Evolutionary conservation across 768 basidiomycete genomes (phyloP).

Genomic region (Termitomyces sp.): DNA sequence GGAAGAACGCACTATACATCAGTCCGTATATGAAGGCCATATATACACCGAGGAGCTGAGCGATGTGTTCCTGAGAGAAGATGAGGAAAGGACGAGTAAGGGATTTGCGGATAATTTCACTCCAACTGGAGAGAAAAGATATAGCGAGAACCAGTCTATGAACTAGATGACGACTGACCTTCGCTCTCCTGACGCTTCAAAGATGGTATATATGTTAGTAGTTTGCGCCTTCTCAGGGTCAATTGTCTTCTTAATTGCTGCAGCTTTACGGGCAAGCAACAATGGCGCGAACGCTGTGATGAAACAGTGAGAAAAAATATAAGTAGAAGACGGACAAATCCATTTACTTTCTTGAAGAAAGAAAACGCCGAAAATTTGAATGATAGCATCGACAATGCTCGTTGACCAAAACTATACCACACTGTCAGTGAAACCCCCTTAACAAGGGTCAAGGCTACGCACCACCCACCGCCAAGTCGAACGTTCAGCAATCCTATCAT

Average conservation of each 20-base stretch:
- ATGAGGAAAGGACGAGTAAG: slow-evolving; percentile 65
- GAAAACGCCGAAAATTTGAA: slow-evolving; percentile 53
- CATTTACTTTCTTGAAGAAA: slow-evolving; percentile 57
- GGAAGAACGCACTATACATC: slow-evolving; percentile 43
- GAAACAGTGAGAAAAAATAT: not conserved
- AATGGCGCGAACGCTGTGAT: slow-evolving; percentile 38
- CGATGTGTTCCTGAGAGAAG: slow-evolving; percentile 55
- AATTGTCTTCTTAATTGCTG: slow-evolving; percentile 33
- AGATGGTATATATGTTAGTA: slow-evolving; percentile 41
- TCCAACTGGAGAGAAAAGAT: slow-evolving; percentile 38
- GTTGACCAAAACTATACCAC: slow-evolving; percentile 57
- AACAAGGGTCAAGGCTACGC: slow-evolving; percentile 16
- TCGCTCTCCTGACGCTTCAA: slow-evolving; percentile 33
- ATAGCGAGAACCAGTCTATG: not conserved
- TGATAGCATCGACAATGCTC: slow-evolving; percentile 44
- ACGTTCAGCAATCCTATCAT: slow-evolving; percentile 43
- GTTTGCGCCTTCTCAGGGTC: slow-evolving; percentile 39
- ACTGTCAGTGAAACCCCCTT: not conserved
- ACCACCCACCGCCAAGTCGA: slow-evolving; percentile 74
- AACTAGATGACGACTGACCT: slow-evolving; percentile 27
- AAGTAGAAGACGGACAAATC: not conserved
- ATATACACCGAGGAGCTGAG: slow-evolving; percentile 62
- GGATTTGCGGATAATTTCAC: slow-evolving; percentile 42
- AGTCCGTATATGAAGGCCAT: slow-evolving; percentile 66
- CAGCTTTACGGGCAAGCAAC: slow-evolving; percentile 46